These are phyloP conservation scores for Pleurotus salmoneostramineus DNA, from an alignment of 768 basidiomycete genomes.

Conservation along the genomic window DNA sequence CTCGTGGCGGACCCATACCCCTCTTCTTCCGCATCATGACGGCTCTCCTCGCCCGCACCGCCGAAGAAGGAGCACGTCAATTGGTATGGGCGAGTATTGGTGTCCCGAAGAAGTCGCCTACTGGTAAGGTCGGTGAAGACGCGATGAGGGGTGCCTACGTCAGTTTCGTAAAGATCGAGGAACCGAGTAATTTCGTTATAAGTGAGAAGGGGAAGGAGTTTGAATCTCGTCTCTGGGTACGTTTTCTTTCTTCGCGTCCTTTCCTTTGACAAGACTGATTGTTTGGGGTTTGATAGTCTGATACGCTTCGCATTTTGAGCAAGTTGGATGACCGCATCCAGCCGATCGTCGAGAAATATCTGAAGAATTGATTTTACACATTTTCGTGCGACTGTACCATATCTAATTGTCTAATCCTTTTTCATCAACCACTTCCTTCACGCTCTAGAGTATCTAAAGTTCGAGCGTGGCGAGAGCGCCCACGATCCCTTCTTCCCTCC, in stretches of 20 bases:
- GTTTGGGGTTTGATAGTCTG: background rate
- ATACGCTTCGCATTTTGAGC: too few relatives aligned
- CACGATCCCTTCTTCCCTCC: too few relatives aligned
- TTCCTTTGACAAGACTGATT: background rate
- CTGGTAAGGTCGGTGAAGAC: conserved; percentile 10
- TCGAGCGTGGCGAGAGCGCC: too few relatives aligned
- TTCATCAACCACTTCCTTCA: too few relatives aligned
- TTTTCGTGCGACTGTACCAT: too few relatives aligned
- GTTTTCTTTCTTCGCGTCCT: background rate
- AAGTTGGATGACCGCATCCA: too few relatives aligned
- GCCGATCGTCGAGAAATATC: too few relatives aligned
- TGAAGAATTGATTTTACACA: too few relatives aligned
- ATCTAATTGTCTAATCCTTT: too few relatives aligned
- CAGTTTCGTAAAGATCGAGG: conserved; percentile 16
- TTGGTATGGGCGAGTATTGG: conserved; percentile 30
- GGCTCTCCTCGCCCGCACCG: conserved; percentile 25
- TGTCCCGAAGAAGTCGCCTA: background rate
- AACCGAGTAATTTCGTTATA: conserved; percentile 30
- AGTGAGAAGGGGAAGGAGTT: conserved; percentile 22
- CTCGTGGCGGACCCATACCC: conserved; percentile 17
- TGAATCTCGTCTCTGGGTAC: conserved; percentile 31
- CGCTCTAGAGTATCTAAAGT: too few relatives aligned
- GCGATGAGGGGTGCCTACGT: conserved; percentile 27
- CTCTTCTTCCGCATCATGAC: conserved; percentile 20
- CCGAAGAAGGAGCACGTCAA: conserved; percentile 31